Percentiles rank a stretch among this genome's conserved stretches.
phyloP scores from a whole-genome alignment of 2,329 filamentous ascomycete genomes.

The Trichoderma cornu-damae region DNA sequence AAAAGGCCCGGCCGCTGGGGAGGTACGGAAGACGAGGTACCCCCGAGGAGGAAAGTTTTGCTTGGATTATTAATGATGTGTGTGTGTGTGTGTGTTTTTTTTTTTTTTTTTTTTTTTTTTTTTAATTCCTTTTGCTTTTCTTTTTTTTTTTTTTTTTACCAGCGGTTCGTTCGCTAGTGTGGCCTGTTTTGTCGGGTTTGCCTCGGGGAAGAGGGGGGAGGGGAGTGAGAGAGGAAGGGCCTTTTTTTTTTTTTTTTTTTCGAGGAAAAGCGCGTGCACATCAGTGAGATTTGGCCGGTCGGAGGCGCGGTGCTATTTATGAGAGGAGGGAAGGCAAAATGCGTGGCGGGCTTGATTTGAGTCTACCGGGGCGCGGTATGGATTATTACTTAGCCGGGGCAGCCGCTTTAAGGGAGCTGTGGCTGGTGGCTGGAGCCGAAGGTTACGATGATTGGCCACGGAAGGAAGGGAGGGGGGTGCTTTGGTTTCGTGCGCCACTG shows the following conservation, averaged over 20 bases:
- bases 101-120: constrained; percentile 18
- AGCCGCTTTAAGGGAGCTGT: constrained; percentile 15
- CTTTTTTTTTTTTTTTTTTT: constrained; percentile 40
- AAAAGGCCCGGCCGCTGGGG: not conserved
- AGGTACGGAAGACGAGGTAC: not conserved
- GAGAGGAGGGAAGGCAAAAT: constrained; percentile 37
- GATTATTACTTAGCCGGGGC: constrained; percentile 30
- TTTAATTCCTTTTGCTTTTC: not conserved
- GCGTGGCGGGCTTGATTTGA: constrained; percentile 35
- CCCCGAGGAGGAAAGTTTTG: constrained; percentile 10
- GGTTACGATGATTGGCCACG: constrained; percentile 1
- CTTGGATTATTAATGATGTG: not conserved
- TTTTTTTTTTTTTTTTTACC: constrained; percentile 20
- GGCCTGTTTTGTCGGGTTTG: not conserved
- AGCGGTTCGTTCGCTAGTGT: not conserved
- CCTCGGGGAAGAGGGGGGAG: constrained; percentile 19
- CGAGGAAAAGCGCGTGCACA: constrained; percentile 44
- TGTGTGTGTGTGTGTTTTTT: not conserved
- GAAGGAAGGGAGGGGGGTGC: no score
- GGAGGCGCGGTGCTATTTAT: constrained; percentile 45
- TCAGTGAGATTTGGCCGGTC: constrained; percentile 40
- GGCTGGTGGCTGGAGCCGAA: constrained; percentile 12
- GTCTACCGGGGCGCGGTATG: constrained; percentile 34
- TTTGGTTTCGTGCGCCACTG: constrained; percentile 5
- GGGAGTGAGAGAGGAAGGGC: constrained; percentile 27